Evolutionary conservation across 2,329 filamentous ascomycete species (phyloP).

Genomic region (Chaetomium globosum): DNA sequence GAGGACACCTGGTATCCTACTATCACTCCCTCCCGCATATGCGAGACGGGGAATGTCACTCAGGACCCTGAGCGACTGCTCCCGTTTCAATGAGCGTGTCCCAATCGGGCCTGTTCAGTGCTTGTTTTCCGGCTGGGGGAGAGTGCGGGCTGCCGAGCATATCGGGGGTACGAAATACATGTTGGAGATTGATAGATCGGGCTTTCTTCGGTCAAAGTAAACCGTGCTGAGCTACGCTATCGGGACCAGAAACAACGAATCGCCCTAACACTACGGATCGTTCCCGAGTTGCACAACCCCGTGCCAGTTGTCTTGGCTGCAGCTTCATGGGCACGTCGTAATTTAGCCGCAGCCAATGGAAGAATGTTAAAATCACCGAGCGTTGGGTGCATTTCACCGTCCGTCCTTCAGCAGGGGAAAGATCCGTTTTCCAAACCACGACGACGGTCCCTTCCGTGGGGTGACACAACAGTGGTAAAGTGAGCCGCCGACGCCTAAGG

Average conservation of each 20-base stretch:
- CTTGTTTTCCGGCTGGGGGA: constrained; percentile 26
- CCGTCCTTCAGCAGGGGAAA: background rate
- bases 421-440: constrained; percentile 19
- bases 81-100: constrained; percentile 34
- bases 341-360: constrained; percentile 44
- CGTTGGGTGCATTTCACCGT: constrained; percentile 24
- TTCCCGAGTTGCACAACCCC: constrained; percentile 23
- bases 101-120: constrained; percentile 39
- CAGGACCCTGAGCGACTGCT: constrained; percentile 24
- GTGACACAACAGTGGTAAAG: background rate
- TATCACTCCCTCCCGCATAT: constrained; percentile 26
- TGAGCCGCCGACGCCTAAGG: background rate
- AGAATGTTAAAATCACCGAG: constrained; percentile 33
- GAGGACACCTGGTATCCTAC: constrained; percentile 25
- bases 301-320: constrained; percentile 27
- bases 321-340: constrained; percentile 37
- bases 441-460: constrained; percentile 14
- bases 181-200: constrained; percentile 26
- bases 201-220: constrained; percentile 20
- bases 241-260: background rate
- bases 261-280: constrained; percentile 19
- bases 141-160: constrained; percentile 19
- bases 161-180: background rate
- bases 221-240: background rate
- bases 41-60: constrained; percentile 5